phyloP scores from a whole-genome alignment of 192 early-diverging fungal genomes.

The Geranomyces michiganensis region DNA sequence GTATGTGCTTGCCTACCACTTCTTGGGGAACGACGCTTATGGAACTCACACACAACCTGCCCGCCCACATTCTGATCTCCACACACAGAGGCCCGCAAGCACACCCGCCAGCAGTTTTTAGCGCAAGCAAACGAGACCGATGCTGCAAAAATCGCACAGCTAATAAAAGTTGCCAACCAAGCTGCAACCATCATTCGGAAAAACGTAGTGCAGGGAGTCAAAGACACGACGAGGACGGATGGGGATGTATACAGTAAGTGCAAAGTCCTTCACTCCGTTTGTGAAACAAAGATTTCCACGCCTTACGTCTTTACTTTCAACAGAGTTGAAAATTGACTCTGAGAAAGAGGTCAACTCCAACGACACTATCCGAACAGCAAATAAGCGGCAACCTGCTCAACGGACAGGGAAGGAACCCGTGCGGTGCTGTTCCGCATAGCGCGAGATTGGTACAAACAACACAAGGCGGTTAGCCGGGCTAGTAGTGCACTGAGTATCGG shows the following conservation, averaged over 20 bases:
- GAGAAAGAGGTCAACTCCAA: slow-evolving; percentile 36
- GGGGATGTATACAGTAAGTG: too few species aligned
- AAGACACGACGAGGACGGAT: neutral
- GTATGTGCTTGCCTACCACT: neutral
- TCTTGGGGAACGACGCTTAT: too few species aligned
- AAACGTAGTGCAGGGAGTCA: slow-evolving; percentile 38
- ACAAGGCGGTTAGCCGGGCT: too few species aligned
- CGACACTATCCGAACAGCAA: slow-evolving; percentile 26
- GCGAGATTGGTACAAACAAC: too few species aligned
- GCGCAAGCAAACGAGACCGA: slow-evolving; percentile 15
- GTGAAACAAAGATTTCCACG: neutral
- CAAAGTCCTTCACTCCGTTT: too few species aligned
- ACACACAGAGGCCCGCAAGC: slow-evolving; percentile 11
- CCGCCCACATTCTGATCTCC: neutral
- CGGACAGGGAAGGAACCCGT: slow-evolving; percentile 17
- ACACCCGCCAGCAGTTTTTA: slow-evolving; percentile 29
- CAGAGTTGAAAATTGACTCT: slow-evolving; percentile 21
- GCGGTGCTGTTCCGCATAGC: slow-evolving; percentile 25
- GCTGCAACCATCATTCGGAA: slow-evolving; percentile 33
- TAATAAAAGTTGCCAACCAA: slow-evolving; percentile 27
- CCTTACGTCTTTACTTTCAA: neutral
- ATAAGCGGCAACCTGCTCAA: slow-evolving; percentile 22
- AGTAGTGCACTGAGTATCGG: too few species aligned
- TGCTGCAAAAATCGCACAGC: slow-evolving; percentile 20
- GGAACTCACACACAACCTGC: neutral